Base-by-base conservation (phyloP, 305 asterid genomes). In the Plantago rigida region DNA sequence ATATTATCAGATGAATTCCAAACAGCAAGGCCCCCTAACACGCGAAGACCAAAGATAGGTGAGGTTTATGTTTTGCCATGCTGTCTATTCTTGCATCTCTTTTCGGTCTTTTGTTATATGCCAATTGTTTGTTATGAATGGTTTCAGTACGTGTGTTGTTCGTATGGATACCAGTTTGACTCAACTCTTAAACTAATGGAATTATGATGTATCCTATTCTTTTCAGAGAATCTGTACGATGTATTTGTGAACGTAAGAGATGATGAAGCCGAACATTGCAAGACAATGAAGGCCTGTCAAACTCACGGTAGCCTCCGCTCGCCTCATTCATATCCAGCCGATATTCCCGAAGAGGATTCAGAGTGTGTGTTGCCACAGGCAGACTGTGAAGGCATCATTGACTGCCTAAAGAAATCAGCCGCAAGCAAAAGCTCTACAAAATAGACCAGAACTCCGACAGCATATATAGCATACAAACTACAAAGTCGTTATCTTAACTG, bases 231-330 rank as follows among this genome's bases (percentile, higher is more conserved):
- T 70, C 28, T 91, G 78, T 92, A 84, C 0, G 96, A 92, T 44
- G 96, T 84, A 11, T 92, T 88, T 70, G 0, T 82, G 45, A 92
- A 92, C 80, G 79, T 92, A 41, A 83, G 99, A 83, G 99, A 88
- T 0, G 99, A 92, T 31, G 99, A 92, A 79, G 99, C 95, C 11
- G 96, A 92, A 68, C 99, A 92, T 67, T 92, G 99, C 60, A 92
- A 92, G 84, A 92, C 99, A 6, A 92, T 92, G 99, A 88, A 83
- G 80, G 95, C 95, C 5, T 92, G 99, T 61, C 99, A 92, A 66
- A 83, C 85, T 51, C 93, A 78, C 2, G 98, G 96, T 29, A 82
- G 80, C 79, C 91, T 92, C 61, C 86, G 86, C 26, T 92, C 99
- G 28, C 99, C 99, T n/a, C 99, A 92, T 77, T 72, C 93, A 0